Evolutionary conservation across 257 asterid genomes (phyloP), one percentile per base, ranked within the genome.

Genomic region (Voacanga thouarsii): DNA sequence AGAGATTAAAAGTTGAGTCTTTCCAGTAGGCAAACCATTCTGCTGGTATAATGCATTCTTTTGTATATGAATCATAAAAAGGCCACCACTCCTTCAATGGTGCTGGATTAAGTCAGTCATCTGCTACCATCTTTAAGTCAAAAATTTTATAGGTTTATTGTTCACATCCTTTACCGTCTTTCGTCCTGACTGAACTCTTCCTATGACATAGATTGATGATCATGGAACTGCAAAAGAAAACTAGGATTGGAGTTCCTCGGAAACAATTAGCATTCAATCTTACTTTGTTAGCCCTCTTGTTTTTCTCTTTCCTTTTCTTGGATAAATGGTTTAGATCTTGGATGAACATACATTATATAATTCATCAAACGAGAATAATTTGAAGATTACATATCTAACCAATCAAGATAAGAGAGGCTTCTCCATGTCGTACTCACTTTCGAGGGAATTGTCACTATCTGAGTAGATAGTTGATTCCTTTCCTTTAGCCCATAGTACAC

Each of bases 401-500:
- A 12, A 45, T n/a, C 84, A 92, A 84, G 85, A 80, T 83, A 94
- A 82, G 68, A 94, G 92, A 80, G 97, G 96, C 86, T 92, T 92
- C 89, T 90, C 96, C 77, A 87, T 72, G 59, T 89, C 94, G 83
- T 81, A 87, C 85, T 78, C 88, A 72, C 83, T 79, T 72, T 85
- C 90, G 16, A 74, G 18, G 18, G 76, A 28, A 74, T 63, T 49
- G 16, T 51, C 78, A 30, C 75, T 72, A 19, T 41, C 21, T 10
- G 70, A 5, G 7, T 77, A 57, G 78, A 81, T 33, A 33, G 2
- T 75, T 11, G 79, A 87, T 81, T 94, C 99, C 19, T 87, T 89
- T 64, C 90, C 82, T 83, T 94, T 94, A 3, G 98, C 99, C 99
- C 99, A 94, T 15, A 94, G 85, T 72, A 92, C 99, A 18, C 84